These are phyloP conservation scores for Solanum piurae DNA, from an alignment of 257 asterid genomes.

Conservation along the genomic window DNA sequence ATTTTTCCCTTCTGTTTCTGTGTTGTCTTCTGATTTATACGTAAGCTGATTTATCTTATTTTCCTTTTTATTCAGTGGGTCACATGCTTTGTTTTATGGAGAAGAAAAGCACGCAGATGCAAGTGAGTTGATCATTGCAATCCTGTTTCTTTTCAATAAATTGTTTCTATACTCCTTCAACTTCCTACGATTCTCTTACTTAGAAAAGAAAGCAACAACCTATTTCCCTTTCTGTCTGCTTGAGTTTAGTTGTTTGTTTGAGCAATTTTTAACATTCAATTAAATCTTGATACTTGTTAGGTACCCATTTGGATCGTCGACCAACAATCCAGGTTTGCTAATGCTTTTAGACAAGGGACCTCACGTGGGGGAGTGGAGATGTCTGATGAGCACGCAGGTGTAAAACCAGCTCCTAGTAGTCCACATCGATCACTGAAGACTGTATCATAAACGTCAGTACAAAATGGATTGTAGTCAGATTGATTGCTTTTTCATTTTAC, in stretches of 20 bases:
- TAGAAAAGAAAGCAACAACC: neutral
- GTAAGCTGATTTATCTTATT: constrained; percentile 16
- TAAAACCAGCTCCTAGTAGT: neutral
- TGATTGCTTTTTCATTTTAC: neutral
- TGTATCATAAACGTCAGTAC: neutral
- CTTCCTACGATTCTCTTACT: neutral
- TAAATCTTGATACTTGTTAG: constrained; percentile 4
- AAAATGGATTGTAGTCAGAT: constrained; percentile 3
- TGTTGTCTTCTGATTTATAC: neutral
- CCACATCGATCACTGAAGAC: neutral
- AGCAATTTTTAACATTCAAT: neutral
- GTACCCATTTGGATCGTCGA: constrained; percentile 6
- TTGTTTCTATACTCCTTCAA: neutral
- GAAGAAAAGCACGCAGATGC: constrained; percentile 63
- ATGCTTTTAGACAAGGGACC: constrained; percentile 19
- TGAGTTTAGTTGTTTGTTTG: neutral
- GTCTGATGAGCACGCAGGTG: constrained; percentile 7
- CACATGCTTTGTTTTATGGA: constrained; percentile 60
- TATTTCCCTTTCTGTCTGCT: neutral
- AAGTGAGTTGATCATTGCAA: constrained; percentile 39
- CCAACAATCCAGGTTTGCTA: constrained; percentile 12
- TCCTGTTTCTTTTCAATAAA: neutral
- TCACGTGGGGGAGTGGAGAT: constrained; percentile 15
- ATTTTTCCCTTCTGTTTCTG: neutral
- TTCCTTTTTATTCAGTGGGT: constrained; percentile 58